A percentile compares a stretch with the other conserved stretches of the same genome.
Evolutionary conservation across 345 rosid genomes (phyloP).

Genomic region (Cardamine chenopodiifolia): DNA sequence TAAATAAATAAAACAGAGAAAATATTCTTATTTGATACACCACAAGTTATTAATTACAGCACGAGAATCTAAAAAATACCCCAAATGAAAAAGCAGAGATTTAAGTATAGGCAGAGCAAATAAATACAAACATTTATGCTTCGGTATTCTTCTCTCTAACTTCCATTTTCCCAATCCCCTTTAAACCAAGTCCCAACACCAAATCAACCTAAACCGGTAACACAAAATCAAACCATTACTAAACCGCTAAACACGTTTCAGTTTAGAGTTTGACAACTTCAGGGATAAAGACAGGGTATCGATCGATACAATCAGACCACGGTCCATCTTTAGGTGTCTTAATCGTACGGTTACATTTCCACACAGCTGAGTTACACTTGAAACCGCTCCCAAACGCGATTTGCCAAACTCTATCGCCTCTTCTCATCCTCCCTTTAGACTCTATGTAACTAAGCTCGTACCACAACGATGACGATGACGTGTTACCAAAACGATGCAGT

Average conservation of each 20-base stretch:
- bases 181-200: slow-evolving; percentile 21
- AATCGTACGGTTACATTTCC: slow-evolving; percentile 80
- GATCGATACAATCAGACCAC: slow-evolving; percentile 72
- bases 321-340: slow-evolving; percentile 60
- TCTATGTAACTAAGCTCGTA: slow-evolving; percentile 74
- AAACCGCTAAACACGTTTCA: slow-evolving; percentile 14
- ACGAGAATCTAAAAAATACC: slow-evolving; percentile 35
- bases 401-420: slow-evolving; percentile 80
- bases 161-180: slow-evolving; percentile 14
- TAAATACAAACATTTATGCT: slow-evolving; percentile 39
- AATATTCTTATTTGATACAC: slow-evolving; percentile 29
- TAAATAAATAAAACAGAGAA: not conserved
- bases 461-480: slow-evolving; percentile 90
- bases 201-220: slow-evolving; percentile 27
- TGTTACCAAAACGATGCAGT: slow-evolving; percentile 80
- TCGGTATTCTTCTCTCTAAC: slow-evolving; percentile 25
- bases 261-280: slow-evolving; percentile 69
- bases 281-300: slow-evolving; percentile 76
- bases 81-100: slow-evolving; percentile 33
- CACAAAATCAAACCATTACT: slow-evolving; percentile 22
- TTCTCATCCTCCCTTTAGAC: slow-evolving; percentile 74
- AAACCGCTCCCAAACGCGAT: slow-evolving; percentile 92
- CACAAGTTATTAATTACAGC: slow-evolving; percentile 36
- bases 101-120: slow-evolving; percentile 30
- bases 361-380: slow-evolving; percentile 88